These are phyloP conservation scores for Paspalum notatum DNA, from an alignment of 176 grass and related monocot species.

Conservation along the genomic window DNA sequence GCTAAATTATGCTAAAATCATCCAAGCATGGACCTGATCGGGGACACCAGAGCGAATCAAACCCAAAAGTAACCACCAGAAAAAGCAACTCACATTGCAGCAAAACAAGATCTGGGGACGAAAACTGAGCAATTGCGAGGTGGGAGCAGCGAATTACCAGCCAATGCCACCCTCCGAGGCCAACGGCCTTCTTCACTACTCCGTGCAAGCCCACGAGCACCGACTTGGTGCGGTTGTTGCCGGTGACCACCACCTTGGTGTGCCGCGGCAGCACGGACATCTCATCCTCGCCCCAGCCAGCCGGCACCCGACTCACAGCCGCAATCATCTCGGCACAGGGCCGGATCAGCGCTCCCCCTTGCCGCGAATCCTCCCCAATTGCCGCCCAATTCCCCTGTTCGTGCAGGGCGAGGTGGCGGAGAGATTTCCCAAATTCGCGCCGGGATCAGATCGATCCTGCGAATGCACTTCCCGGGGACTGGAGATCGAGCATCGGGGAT, in stretches of 20 bases:
- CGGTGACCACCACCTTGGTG: constrained; percentile 81
- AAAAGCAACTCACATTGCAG: constrained; percentile 23
- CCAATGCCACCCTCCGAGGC: constrained; percentile 87
- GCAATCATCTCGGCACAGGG: constrained; percentile 46
- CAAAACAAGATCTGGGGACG: constrained; percentile 29
- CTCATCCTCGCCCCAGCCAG: constrained; percentile 66
- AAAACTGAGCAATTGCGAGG: neutral
- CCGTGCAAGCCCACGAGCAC: constrained; percentile 78
- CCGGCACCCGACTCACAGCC: constrained; percentile 28
- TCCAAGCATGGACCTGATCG: neutral
- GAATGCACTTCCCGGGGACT: constrained; percentile 13
- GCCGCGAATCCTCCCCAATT: constrained; percentile 25
- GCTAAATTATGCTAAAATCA: neutral
- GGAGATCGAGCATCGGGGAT: constrained; percentile 37
- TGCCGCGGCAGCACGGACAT: constrained; percentile 72
- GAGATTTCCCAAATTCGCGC: constrained; percentile 3
- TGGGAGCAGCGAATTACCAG: constrained; percentile 51
- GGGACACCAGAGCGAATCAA: constrained; percentile 13
- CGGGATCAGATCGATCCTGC: neutral
- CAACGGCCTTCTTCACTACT: constrained; percentile 80
- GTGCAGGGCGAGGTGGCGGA: too few relatives aligned
- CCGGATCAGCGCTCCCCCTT: constrained; percentile 3
- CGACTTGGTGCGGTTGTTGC: constrained; percentile 84
- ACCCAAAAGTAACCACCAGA: neutral
- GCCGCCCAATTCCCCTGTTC: constrained; percentile 31